Evolutionary conservation across 2,329 filamentous ascomycete species (phyloP).

Genomic region (Orbilia javanica): DNA sequence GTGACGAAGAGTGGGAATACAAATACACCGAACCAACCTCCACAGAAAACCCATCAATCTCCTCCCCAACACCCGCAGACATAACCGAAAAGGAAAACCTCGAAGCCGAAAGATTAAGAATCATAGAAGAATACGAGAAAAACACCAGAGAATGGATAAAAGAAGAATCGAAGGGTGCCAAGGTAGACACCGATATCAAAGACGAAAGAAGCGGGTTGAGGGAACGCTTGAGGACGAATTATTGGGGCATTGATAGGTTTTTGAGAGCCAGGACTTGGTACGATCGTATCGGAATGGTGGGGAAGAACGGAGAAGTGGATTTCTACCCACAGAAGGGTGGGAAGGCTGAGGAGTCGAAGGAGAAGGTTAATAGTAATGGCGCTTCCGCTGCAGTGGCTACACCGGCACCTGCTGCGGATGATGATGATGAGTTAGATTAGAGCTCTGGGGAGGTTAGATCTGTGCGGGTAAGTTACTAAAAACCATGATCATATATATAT

Average conservation of each 20-base stretch:
- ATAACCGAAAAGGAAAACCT: conserved; percentile 70
- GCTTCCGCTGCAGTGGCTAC: conserved; percentile 7
- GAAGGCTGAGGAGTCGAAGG: conserved; percentile 58
- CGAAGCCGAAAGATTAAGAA: conserved; percentile 72
- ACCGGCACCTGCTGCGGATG: conserved; percentile 53
- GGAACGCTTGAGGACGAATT: conserved; percentile 76
- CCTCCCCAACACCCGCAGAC: conserved; percentile 66
- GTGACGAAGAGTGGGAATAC: conserved; percentile 87
- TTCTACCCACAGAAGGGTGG: conserved; percentile 72
- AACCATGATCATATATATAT: background rate
- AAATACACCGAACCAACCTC: conserved; percentile 80
- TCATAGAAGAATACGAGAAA: conserved; percentile 81
- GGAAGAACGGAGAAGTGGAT: conserved; percentile 75
- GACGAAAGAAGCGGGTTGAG: conserved; percentile 74
- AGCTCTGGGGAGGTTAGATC: background rate
- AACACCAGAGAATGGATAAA: conserved; percentile 81
- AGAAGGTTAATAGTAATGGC: conserved; percentile 32
- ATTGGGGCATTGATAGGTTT: conserved; percentile 92
- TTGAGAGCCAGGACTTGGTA: conserved; percentile 85
- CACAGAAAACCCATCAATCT: conserved; percentile 82
- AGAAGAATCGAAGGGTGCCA: conserved; percentile 64
- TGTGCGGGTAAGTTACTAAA: background rate
- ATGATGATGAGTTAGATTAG: conserved; percentile 62
- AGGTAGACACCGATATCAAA: conserved; percentile 66
- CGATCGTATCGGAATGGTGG: conserved; percentile 81